Evolutionary conservation across 2,329 filamentous ascomycete species (phyloP), one percentile per base, ranked within the genome.

Genomic region (Davidsoniella eucalypti): DNA sequence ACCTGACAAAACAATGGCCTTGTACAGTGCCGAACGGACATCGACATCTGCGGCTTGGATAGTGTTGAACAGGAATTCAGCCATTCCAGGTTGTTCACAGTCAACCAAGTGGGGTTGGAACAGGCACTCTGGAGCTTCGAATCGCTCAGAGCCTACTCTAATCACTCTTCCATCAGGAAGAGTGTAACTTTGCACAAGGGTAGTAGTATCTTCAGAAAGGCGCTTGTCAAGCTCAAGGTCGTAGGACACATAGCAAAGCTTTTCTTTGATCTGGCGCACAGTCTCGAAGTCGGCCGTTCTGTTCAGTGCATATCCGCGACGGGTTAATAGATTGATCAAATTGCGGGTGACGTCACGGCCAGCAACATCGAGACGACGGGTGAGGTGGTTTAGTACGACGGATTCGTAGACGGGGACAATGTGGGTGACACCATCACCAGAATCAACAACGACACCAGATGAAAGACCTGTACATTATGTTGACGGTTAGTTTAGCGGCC

Each of bases 401-500:
- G 87, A 94, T 70, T 98, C 92, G 71, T 96, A 98, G 45, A 98
- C 92, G 50, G 92, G 92, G 16, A 98, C 90, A 61, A 98, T 94
- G 65, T 98, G 92, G 38, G 92, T 98, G 59, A 98, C 92, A 67
- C 92, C 92, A 59, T 98, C 92, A 61, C 92, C 92, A 6, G 88
- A 95, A 69, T 98, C 92, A 57, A 98, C 92, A 10, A 98, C 92
- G n/a, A 98, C 92, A 62, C 92, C 92, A 7, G 83, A 87, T 64
- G 82, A 87, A 43, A 92, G 77, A 70, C 85, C 82, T 86, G 58
- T 3, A 47, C 14, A 17, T 7, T 7, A 14, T 23, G 9, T 12
- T 23, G 21, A 23, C 21, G 21, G 21, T 25, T n/a, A 25, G 21
- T 21, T 38, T 5, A 47, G 18, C 14, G 44, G 17, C 17, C 26